Evolutionary conservation across 805 yeast genomes (phyloP).

Genomic region (Candida nitratophila): DNA sequence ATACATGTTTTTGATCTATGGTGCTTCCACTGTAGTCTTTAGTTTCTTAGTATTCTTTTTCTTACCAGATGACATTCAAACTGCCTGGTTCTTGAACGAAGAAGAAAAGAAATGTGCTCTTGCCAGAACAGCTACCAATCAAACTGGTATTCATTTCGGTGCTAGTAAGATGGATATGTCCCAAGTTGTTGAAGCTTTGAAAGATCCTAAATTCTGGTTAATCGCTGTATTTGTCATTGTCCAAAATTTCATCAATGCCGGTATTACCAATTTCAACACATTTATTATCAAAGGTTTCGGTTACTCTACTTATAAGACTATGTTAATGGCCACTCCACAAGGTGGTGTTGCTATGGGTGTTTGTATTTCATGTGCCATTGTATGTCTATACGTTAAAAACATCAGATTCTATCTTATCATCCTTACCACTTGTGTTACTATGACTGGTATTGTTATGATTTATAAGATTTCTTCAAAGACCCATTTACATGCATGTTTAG

Average conservation of each 20-base stretch:
- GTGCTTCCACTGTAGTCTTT: conserved; percentile 33
- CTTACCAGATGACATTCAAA: conserved; percentile 36
- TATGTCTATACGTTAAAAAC: conserved; percentile 14
- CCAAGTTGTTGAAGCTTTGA: conserved; percentile 19
- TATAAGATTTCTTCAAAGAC: conserved; percentile 13
- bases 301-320: conserved; percentile 5
- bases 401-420: conserved; percentile 21
- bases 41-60: conserved; percentile 13
- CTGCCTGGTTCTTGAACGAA: conserved; percentile 35
- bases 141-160: conserved; percentile 38
- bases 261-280: conserved; percentile 2
- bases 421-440: conserved; percentile 13
- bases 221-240: conserved; percentile 4
- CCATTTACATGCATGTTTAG: conserved; percentile 3
- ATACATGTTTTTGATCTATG: conserved; percentile 34
- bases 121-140: conserved; percentile 27
- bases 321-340: conserved; percentile 25
- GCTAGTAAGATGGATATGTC: conserved; percentile 20
- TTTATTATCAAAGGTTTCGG: conserved; percentile 3
- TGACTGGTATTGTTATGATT: conserved; percentile 25
- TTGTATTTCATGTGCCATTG: conserved; percentile 17
- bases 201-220: conserved; percentile 35
- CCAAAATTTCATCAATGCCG: conserved; percentile 4
- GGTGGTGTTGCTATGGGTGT: conserved; percentile 32
- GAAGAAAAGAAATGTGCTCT: conserved; percentile 26